Evolutionary conservation across 148 eudicot genomes (phyloP).

Genomic region (Diospyros kaki): DNA sequence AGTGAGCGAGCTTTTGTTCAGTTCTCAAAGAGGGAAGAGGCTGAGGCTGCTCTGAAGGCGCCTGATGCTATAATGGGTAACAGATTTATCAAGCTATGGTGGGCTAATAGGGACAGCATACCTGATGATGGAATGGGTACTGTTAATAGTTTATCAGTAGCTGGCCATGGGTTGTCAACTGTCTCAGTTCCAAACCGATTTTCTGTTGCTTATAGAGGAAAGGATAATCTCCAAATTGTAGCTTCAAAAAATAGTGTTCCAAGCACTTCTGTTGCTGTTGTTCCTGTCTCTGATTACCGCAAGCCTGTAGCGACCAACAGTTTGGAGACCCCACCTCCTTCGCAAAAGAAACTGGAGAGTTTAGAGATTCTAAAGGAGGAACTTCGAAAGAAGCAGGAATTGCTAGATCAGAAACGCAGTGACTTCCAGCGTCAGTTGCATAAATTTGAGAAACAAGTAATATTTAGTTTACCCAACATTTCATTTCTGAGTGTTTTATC

Average conservation of each 20-base stretch:
- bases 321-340: constrained; percentile 41
- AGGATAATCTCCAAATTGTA: constrained; percentile 38
- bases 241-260: constrained; percentile 28
- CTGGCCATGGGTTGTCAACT: constrained; percentile 31
- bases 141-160: constrained; percentile 25
- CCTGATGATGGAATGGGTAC: constrained; percentile 43
- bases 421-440: constrained; percentile 66
- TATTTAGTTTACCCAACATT: constrained; percentile 11
- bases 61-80: constrained; percentile 99
- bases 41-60: constrained; percentile 83
- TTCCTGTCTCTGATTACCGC: constrained; percentile 30
- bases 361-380: constrained; percentile 78
- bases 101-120: constrained; percentile 88
- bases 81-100: constrained; percentile 83
- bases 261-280: constrained; percentile 29
- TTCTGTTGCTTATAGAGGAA: constrained; percentile 34
- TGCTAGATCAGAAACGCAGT: constrained; percentile 74
- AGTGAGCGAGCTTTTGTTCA: constrained; percentile 95
- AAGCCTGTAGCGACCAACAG: constrained; percentile 41
- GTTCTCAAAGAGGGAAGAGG: constrained; percentile 86
- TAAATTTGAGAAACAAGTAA: constrained; percentile 75
- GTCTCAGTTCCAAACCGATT: constrained; percentile 29
- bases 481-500: constrained; percentile 2
- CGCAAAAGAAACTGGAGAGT: constrained; percentile 70
- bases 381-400: constrained; percentile 88